Evolutionary conservation across 495 filamentous ascomycete genomes (phyloP), one percentile per base, ranked within the genome.

Genomic region (Xylaria scruposa): DNA sequence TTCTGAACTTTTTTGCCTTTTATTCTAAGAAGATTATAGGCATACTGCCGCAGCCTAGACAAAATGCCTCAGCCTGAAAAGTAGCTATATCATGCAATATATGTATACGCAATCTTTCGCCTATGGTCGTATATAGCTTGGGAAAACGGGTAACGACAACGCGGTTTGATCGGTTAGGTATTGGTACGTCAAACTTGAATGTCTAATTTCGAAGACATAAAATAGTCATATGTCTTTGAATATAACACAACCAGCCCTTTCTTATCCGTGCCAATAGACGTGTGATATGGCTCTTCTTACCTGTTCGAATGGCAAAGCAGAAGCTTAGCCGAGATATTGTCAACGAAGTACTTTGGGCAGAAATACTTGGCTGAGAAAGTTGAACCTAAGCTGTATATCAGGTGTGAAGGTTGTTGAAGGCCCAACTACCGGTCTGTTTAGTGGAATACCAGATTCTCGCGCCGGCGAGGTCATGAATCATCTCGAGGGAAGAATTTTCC

Each of bases 401-500:
- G 46, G 24, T 29, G 6, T 21, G 15, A 29, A 33, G 0, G 36
- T 33, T 12, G 42, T 24, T 13, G 47, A 44, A 10, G 67, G 36
- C 47, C 53, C 21, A 5, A 21, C 59, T 15, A 26, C 56, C 0
- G 2, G 21, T 46, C 31, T 19, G 33, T 53, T 15, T 42, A 53
- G 31, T 51, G 1, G 26, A 31, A 36, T 7, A 15, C 12, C 6
- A 9, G 17, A 42, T n/a, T 46, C 17, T 59, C 10, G 17, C 4
- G 36, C 42, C 26, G 46, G 9, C 12, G 36, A 65, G 38, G 4
- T 19, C 15, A 31, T 49, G 21, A n/a, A 8, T 89, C 83, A 88
- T 78, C 86, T 79, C 19, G 85, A 79, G 4, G 87, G 87, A 10
- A 89, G 70, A 53, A 91, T 72, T 64, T 83, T 88, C 68, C 86